Percentiles rank a stretch among this genome's conserved stretches.
These are phyloP conservation scores for Helichrysum umbraculigerum DNA, from an alignment of 129 eudicot species.

Conservation along the genomic window DNA sequence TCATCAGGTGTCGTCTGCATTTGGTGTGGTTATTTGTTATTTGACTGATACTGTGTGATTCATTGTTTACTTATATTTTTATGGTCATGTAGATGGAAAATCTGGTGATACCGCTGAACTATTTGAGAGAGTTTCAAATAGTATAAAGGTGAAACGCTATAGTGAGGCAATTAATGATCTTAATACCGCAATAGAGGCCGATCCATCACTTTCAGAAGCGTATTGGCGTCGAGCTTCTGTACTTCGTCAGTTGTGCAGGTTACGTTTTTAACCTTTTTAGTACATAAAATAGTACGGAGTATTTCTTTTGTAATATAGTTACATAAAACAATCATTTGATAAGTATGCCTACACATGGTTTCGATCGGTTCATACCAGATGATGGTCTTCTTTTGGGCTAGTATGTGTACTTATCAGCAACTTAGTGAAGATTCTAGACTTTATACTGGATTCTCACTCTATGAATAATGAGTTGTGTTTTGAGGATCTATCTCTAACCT, in stretches of 20 bases:
- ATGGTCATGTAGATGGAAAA: slow-evolving; percentile 58
- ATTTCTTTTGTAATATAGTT: too few species aligned
- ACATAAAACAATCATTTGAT: neutral
- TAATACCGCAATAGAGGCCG: slow-evolving; percentile 88
- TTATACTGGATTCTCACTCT: neutral
- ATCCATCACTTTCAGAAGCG: slow-evolving; percentile 89
- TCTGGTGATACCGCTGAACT: slow-evolving; percentile 61
- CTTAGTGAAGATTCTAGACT: neutral
- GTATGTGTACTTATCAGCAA: neutral
- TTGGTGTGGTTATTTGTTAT: neutral
- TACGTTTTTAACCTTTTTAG: slow-evolving; percentile 5
- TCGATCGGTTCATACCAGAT: neutral
- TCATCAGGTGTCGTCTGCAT: neutral
- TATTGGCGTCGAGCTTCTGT: slow-evolving; percentile 66
- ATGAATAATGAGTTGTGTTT: neutral
- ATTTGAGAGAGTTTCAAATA: slow-evolving; percentile 73
- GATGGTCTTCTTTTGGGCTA: too few species aligned
- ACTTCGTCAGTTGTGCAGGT: slow-evolving; percentile 91
- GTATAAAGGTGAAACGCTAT: slow-evolving; percentile 74
- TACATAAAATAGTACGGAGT: neutral
- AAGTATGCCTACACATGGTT: neutral
- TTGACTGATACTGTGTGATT: neutral
- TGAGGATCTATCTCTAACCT: neutral
- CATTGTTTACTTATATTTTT: neutral
- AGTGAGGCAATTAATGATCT: slow-evolving; percentile 91